A percentile compares a stretch with the other conserved stretches of the same genome.
Conservation (phyloP, 805 yeast species). For the Nematodospora valgi region DNA sequence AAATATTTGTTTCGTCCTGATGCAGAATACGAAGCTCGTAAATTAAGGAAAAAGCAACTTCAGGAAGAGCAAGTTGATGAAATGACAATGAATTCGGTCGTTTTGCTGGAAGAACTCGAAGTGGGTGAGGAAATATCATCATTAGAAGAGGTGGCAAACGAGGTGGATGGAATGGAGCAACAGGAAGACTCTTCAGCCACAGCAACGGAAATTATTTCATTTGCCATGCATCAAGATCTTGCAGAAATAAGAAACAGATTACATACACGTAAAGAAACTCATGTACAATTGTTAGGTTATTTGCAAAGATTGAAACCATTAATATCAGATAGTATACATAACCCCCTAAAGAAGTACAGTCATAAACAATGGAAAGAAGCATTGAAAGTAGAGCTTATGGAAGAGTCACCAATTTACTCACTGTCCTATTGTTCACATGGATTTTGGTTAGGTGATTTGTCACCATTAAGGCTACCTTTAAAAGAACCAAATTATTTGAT, state of each 20-base stretch:
- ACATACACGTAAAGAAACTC: slow-evolving; percentile 7
- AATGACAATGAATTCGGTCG: slow-evolving; percentile 7
- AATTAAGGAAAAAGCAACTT: slow-evolving; percentile 2
- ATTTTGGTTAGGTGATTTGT: slow-evolving; percentile 63
- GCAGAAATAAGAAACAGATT: background rate
- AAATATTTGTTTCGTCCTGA: slow-evolving; percentile 8
- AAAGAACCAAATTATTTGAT: slow-evolving; percentile 64
- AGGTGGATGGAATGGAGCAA: slow-evolving; percentile 1
- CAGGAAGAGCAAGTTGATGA: slow-evolving; percentile 8
- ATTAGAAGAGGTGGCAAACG: slow-evolving; percentile 1
- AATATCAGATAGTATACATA: slow-evolving; percentile 32
- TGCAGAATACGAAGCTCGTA: slow-evolving; percentile 3
- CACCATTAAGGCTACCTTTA: slow-evolving; percentile 70
- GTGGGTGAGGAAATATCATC: slow-evolving; percentile 9
- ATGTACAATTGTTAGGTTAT: slow-evolving; percentile 22
- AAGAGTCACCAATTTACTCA: no score
- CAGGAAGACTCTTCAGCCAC: background rate
- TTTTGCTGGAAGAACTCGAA: slow-evolving; percentile 11
- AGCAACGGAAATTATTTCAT: background rate
- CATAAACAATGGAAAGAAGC: slow-evolving; percentile 52
- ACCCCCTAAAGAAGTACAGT: slow-evolving; percentile 41
- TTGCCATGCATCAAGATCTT: background rate
- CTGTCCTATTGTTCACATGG: no score
- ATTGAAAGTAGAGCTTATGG: slow-evolving; percentile 10
- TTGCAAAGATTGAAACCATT: slow-evolving; percentile 29